Conservation (phyloP, 73 alveolate genomes). For the Paramecium sexaurelia region DNA sequence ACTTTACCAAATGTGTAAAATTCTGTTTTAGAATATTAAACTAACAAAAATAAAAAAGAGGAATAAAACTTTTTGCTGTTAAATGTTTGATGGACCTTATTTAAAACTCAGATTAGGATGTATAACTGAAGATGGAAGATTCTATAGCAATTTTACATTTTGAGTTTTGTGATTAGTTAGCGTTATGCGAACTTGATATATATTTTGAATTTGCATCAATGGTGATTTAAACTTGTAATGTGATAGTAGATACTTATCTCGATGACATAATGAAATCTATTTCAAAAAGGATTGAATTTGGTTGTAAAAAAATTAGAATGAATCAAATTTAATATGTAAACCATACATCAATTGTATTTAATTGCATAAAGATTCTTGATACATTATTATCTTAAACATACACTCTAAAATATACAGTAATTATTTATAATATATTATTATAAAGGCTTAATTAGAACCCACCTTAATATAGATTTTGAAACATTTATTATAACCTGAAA, state of each 20-base stretch:
- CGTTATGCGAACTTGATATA: not conserved
- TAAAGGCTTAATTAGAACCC: conserved; percentile 23
- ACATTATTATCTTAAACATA: not conserved
- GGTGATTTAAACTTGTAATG: not conserved
- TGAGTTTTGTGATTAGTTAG: not conserved
- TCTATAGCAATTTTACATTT: not conserved
- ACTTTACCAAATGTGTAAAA: not conserved
- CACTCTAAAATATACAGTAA: not conserved
- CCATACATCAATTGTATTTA: not conserved
- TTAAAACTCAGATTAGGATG: not conserved
- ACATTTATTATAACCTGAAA: not conserved
- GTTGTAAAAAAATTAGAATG: not conserved
- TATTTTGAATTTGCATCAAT: not conserved
- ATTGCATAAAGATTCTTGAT: not conserved
- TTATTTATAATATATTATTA: not conserved
- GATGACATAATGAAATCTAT: conserved; percentile 1
- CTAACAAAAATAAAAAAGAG: not conserved
- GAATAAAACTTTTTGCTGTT: not conserved
- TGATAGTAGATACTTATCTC: not conserved
- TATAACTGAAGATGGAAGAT: not conserved
- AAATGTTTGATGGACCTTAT: not conserved
- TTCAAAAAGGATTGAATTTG: not conserved
- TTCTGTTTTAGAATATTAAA: not conserved
- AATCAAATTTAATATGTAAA: not conserved
- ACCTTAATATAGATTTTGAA: not conserved